Conservation (phyloP, 2,329 filamentous ascomycete genomes). For the Nemania sp. region DNA sequence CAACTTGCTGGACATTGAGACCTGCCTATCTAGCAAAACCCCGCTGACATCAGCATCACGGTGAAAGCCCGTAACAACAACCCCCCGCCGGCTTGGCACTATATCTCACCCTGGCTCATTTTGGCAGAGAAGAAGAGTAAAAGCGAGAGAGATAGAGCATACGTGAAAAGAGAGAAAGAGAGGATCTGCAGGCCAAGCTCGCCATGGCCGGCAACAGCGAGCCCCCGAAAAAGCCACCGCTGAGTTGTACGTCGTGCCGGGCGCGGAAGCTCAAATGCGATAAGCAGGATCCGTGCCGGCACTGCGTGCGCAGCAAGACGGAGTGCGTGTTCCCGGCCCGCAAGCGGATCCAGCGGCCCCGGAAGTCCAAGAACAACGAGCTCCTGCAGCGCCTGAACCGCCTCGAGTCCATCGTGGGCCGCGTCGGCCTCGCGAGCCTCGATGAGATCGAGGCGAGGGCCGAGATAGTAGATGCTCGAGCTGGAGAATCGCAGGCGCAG, state of each 20-base stretch:
- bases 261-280: slow-evolving; percentile 73
- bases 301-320: slow-evolving; percentile 61
- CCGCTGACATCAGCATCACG: slow-evolving; percentile 18
- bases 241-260: slow-evolving; percentile 71
- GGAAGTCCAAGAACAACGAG: slow-evolving; percentile 58
- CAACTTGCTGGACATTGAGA: not conserved
- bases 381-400: slow-evolving; percentile 59
- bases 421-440: slow-evolving; percentile 53
- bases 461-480: slow-evolving; percentile 19
- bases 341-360: slow-evolving; percentile 57
- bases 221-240: slow-evolving; percentile 52
- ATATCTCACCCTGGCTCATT: not conserved
- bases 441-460: slow-evolving; percentile 26
- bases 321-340: slow-evolving; percentile 63
- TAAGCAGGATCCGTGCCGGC: slow-evolving; percentile 65
- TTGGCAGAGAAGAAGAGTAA: too few species aligned
- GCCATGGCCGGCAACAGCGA: slow-evolving; percentile 27
- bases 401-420: slow-evolving; percentile 60
- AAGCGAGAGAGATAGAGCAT: too few species aligned
- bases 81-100: not conserved
- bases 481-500: not conserved
- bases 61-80: not conserved
- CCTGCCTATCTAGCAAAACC: not conserved
- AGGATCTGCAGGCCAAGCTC: not conserved
- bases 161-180: not conserved